Conservation (phyloP, 192 early-diverging fungal genomes). For the Pilobolus umbonatus region DNA sequence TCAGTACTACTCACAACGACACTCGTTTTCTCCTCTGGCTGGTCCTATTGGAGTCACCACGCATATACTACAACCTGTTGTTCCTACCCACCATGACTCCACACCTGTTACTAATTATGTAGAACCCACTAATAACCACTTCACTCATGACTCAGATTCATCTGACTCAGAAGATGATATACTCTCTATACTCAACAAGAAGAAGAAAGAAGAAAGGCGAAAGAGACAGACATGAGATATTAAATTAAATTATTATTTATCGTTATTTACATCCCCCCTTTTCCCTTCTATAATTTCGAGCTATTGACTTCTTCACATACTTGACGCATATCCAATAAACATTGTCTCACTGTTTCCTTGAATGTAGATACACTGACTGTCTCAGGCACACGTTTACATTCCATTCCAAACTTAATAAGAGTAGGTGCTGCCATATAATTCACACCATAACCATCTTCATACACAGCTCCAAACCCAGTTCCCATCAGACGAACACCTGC, state of each 20-base stretch:
- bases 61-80: not conserved
- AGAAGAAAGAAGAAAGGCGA: not conserved
- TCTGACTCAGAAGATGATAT: not conserved
- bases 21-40: not conserved
- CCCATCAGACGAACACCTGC: constrained; percentile 62
- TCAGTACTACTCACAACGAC: not conserved
- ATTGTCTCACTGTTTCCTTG: constrained; percentile 1
- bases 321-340: constrained; percentile 28
- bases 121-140: not conserved
- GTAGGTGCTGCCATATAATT: constrained; percentile 73
- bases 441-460: constrained; percentile 79
- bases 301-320: constrained; percentile 30
- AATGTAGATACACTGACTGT: constrained; percentile 22
- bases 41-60: not conserved
- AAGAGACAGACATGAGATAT: no score
- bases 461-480: constrained; percentile 85
- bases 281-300: constrained; percentile 6
- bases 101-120: not conserved
- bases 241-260: no score
- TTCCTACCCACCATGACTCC: not conserved
- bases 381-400: constrained; percentile 54
- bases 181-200: not conserved
- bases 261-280: not conserved
- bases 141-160: no score
- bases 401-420: constrained; percentile 74